Conservation (phyloP, 345 rosid genomes). For the Populus ilicifolia region DNA sequence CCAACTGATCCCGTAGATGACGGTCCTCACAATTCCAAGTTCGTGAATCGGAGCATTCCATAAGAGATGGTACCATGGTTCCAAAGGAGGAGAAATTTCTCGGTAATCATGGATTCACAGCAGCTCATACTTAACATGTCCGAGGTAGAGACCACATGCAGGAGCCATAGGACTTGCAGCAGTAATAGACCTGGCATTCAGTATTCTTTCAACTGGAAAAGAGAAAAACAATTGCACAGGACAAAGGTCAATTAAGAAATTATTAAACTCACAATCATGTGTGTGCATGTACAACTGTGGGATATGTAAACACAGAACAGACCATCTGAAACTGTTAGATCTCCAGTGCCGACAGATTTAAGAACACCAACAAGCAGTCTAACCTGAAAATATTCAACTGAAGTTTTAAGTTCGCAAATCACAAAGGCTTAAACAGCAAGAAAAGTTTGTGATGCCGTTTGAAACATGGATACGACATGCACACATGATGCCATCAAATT, state of each 20-base stretch:
- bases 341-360: slow-evolving; percentile 81
- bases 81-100: not conserved
- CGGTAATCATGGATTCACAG: slow-evolving; percentile 34
- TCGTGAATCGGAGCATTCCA: no score
- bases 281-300: not conserved
- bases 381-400: slow-evolving; percentile 47
- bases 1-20: no score
- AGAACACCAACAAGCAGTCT: slow-evolving; percentile 81
- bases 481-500: no score
- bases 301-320: slow-evolving; percentile 11
- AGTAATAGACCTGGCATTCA: slow-evolving; percentile 61
- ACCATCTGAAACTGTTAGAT: slow-evolving; percentile 65
- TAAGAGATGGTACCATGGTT: no score
- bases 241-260: not conserved
- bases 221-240: not conserved
- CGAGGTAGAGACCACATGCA: slow-evolving; percentile 78
- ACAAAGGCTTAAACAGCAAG: not conserved
- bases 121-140: slow-evolving; percentile 69
- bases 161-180: slow-evolving; percentile 90
- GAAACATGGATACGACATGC: not conserved
- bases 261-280: not conserved
- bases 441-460: not conserved
- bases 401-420: not conserved
- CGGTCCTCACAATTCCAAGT: no score
- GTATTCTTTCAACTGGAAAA: slow-evolving; percentile 58